Base-by-base conservation (phyloP, 306 rosid species). In the Quercus suber region DNA sequence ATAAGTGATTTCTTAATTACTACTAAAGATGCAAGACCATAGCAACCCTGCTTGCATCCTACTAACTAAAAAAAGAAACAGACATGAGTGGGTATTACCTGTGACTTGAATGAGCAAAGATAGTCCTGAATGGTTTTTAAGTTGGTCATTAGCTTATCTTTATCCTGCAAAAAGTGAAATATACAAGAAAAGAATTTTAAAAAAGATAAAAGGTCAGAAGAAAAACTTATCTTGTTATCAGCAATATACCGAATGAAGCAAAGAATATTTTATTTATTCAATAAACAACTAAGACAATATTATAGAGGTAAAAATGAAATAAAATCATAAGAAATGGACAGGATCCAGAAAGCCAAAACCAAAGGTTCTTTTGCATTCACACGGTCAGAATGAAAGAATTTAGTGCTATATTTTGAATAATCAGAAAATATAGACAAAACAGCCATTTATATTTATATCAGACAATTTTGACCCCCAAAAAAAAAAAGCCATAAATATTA, bases 111-210 rank as follows among this genome's bases (percentile, higher is more conserved):
- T 0, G 97, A 92, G 89, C 97, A 94, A 31, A 94, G 86, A 86
- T 94, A 94, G 82, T 90, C 93, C 84, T 94, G 97, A 78, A 94
- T 89, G 87, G 89, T 94, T 85, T 94, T 94, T 87, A 94, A 80
- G 86, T 94, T 92, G 83, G 91, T 74, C 78, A 88, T 73, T 59
- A 94, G 93, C 84, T 89, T 89, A 81, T 88, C 91, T 71, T 86
- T 86, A 80, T 92, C 97, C 98, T 94, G 95, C 45, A 77, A 79
- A 80, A 7, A 19, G 4, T 67, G 25, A 33, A 30, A 9, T 33
- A 4, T 77, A 33, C 71, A 74, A 77, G 73, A 71, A 45, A 69
- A 77, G 79, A 69, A 55, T 78, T 51, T 75, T 74, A 71, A 43
- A 57, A 71, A 20, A 65, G 41, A 25, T 11, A 55, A 76, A 73